These are phyloP conservation scores for Paracorniculantispora psalliotae DNA, from an alignment of 2,329 filamentous ascomycete genomes.

Conservation along the genomic window DNA sequence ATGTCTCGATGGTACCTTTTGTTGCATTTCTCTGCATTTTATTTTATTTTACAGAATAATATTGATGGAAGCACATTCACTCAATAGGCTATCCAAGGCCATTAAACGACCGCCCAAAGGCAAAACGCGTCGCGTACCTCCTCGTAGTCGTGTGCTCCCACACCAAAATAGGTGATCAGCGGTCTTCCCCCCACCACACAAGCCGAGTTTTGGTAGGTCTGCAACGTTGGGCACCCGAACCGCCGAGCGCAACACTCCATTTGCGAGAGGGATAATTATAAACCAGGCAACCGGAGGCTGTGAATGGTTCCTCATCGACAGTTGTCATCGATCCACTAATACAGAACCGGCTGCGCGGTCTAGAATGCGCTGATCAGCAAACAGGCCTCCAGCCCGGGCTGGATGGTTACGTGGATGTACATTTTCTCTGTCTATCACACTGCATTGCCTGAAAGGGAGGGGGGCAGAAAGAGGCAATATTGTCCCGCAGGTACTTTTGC, in stretches of 20 bases:
- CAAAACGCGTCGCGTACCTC: neutral
- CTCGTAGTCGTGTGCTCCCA: neutral
- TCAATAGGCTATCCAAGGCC: neutral
- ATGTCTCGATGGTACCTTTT: neutral
- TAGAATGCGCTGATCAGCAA: slow-evolving; percentile 6
- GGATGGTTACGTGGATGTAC: neutral
- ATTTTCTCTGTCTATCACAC: neutral
- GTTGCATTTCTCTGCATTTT: no score
- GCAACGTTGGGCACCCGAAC: neutral
- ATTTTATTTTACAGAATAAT: neutral
- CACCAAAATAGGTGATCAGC: neutral
- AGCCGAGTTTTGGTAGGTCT: neutral
- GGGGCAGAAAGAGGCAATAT: neutral
- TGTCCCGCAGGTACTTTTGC: neutral
- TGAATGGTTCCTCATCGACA: neutral
- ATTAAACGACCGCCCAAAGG: neutral
- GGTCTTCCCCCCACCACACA: neutral
- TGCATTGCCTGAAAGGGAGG: no score
- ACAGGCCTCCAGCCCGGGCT: neutral
- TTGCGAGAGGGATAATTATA: neutral
- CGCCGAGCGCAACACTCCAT: neutral
- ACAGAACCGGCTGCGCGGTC: neutral
- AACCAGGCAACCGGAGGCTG: neutral
- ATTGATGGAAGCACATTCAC: neutral
- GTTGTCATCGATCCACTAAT: neutral